phyloP scores from a whole-genome alignment of 129 eudicot species.

The Centaurea solstitialis region DNA sequence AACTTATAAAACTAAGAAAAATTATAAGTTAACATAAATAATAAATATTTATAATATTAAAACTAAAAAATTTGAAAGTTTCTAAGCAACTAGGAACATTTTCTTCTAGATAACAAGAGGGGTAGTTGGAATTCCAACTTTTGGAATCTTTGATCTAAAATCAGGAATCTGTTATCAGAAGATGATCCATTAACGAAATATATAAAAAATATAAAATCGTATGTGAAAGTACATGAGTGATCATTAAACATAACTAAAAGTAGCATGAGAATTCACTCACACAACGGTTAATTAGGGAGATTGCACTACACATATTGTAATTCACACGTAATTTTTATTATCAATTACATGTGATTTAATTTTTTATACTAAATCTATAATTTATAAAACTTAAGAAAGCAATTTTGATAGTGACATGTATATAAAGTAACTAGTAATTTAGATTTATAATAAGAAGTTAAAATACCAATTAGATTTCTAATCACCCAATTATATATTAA shows the following conservation, averaged over 20 bases:
- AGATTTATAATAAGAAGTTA: background rate
- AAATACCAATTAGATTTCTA: background rate
- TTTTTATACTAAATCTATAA: too few relatives aligned
- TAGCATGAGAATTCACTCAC: too few relatives aligned
- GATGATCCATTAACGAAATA: too few relatives aligned
- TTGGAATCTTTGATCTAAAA: constrained; percentile 13
- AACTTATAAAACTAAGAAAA: background rate
- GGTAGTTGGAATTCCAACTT: constrained; percentile 6
- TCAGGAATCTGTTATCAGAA: too few relatives aligned
- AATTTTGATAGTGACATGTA: too few relatives aligned
- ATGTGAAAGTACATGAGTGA: too few relatives aligned
- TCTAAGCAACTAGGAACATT: constrained; percentile 10
- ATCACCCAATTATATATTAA: background rate
- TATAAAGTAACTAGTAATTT: background rate
- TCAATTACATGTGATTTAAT: background rate
- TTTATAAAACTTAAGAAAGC: too few relatives aligned
- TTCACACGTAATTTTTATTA: too few relatives aligned
- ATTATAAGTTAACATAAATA: background rate
- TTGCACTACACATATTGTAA: too few relatives aligned
- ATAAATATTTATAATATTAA: background rate
- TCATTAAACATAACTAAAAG: too few relatives aligned
- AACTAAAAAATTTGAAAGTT: constrained; percentile 9
- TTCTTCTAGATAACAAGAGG: background rate
- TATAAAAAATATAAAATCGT: too few relatives aligned
- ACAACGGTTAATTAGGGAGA: too few relatives aligned